Percentiles rank a stretch among this genome's conserved stretches.
Conservation (phyloP, 208 protist species). For the Acanthamoeba castellanii region DNA sequence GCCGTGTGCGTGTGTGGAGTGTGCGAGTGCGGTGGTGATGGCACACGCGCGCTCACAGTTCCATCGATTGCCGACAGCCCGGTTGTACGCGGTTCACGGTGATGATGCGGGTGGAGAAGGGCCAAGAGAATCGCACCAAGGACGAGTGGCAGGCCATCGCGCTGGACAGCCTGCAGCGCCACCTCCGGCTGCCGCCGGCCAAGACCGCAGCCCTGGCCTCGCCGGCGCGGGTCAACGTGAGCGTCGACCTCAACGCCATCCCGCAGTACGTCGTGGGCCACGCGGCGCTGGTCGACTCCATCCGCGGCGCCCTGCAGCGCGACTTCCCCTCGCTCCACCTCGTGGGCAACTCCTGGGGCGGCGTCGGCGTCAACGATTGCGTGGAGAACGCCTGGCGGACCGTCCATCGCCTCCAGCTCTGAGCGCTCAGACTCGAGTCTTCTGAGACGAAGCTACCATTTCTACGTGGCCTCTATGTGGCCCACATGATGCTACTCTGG, state of each 20-base stretch:
- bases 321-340: constrained; percentile 7
- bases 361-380: constrained; percentile 61
- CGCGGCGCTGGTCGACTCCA: background rate
- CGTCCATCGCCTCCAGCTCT: background rate
- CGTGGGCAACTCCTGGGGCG: constrained; percentile 23
- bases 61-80: background rate
- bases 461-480: too few relatives aligned
- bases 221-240: constrained; percentile 6
- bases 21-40: background rate
- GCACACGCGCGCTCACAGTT: background rate
- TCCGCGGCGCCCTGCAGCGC: background rate
- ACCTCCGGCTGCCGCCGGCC: background rate
- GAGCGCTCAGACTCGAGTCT: too few relatives aligned
- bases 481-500: too few relatives aligned
- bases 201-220: background rate
- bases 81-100: constrained; percentile 43
- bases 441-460: too few relatives aligned
- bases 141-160: constrained; percentile 30
- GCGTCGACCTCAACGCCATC: constrained; percentile 39
- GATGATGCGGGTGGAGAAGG: constrained; percentile 21
- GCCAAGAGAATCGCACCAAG: background rate
- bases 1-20: background rate
- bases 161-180: background rate
- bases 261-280: constrained; percentile 48
- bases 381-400: constrained; percentile 16